Conservation (phyloP, 495 filamentous ascomycete species). For the Diplogelasinospora grovesii region DNA sequence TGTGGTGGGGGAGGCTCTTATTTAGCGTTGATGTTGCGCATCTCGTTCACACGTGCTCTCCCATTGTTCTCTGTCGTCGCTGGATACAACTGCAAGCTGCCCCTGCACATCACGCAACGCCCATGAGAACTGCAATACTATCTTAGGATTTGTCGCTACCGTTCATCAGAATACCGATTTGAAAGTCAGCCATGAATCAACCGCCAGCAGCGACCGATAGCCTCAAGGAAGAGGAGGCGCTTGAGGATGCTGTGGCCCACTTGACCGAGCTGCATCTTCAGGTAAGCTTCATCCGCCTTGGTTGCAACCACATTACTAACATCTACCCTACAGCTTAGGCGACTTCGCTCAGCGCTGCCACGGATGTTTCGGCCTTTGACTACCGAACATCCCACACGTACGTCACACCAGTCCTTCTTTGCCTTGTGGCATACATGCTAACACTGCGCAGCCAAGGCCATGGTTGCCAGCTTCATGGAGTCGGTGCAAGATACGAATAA, state of each 20-base stretch:
- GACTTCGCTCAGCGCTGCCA: slow-evolving; percentile 38
- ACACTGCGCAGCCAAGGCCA: slow-evolving; percentile 29
- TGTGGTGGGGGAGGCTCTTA: too few species aligned
- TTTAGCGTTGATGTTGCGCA: too few species aligned
- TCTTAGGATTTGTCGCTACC: too few species aligned
- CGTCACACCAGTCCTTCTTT: slow-evolving; percentile 7
- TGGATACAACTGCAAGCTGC: too few species aligned
- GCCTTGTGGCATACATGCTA: slow-evolving; percentile 3
- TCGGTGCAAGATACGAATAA: slow-evolving; percentile 29
- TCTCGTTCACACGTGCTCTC: too few species aligned
- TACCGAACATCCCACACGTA: slow-evolving; percentile 32
- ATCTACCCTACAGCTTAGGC: slow-evolving; percentile 28
- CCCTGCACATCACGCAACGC: too few species aligned
- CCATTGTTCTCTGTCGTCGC: too few species aligned
- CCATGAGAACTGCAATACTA: too few species aligned
- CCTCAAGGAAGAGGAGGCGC: slow-evolving; percentile 26
- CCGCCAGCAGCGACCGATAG: slow-evolving; percentile 12
- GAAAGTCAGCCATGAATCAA: slow-evolving; percentile 21
- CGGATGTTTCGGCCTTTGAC: slow-evolving; percentile 39
- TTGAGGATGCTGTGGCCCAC: slow-evolving; percentile 29
- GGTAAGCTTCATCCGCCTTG: slow-evolving; percentile 21
- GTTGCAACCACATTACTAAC: slow-evolving; percentile 10
- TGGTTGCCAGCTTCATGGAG: slow-evolving; percentile 32
- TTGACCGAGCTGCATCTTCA: slow-evolving; percentile 37
- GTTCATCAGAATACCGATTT: too few species aligned